Base-by-base conservation (phyloP, 805 yeast species). In the Komagataella mondaviorum region DNA sequence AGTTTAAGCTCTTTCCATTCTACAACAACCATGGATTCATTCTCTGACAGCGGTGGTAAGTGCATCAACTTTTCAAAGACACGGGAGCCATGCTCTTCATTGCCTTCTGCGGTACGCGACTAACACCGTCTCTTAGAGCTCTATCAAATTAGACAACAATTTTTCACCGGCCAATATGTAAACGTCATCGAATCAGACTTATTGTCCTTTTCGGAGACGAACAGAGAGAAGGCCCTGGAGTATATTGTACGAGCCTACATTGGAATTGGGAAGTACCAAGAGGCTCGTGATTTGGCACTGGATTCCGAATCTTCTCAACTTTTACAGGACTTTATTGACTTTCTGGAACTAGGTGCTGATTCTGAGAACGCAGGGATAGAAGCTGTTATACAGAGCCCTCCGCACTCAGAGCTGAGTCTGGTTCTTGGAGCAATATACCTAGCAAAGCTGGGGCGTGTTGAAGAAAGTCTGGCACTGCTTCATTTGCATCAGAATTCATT, bases 1-100 rank as follows among this genome's bases (percentile, higher is more conserved):
- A 20, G 14, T 6, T 30, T 8, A 30, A 10, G 39, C 39, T 30
- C 39, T 8, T 30, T 30, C 39, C 39, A 30, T 30, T 30, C 39
- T 30, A 30, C 39, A 30, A 30, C 39, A 30, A 30, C 39, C 39
- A 59, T 59, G 62, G 62, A 59, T 55, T 56, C 60, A 16, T 58
- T 53, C 50, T 55, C 60, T 47, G 65, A 61, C 24, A 57, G 56
- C 49, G 59, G 64, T 45, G 61, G 75, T 70, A 54, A 85, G 69
- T 10, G 72, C 71, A 57, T 75, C 61, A 85, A 71, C 59, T 83
- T 83, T 5, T 62, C 58, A 58, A 83, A 88, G 54, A 85, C 81
- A 58, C 55, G 50, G 10, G 57, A 55, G 43, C 6, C 8, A 8
- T 18, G 17, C 22, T 17, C n/a, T 8, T 5, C 24, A 4, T n/a